Base-by-base conservation (phyloP, 2,329 filamentous ascomycete genomes). In the Emergomyces orientalis region DNA sequence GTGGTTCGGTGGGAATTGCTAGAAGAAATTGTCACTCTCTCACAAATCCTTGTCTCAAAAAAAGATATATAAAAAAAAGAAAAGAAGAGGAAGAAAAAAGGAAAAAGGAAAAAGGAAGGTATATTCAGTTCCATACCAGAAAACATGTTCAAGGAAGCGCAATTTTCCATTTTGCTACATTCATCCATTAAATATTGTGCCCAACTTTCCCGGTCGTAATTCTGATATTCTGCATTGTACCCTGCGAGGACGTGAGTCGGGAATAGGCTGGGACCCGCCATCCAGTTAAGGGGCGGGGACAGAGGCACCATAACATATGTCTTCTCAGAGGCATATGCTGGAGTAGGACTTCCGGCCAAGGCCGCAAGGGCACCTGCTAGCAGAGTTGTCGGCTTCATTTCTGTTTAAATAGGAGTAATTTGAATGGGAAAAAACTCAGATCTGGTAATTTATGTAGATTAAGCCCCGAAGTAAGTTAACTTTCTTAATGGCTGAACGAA, bases 161-260 rank as follows among this genome's bases (percentile, higher is more conserved):
- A 32, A 32, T 32, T 3, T 37, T 37, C 32, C 32, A 3, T 7
- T 8, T 37, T 2, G 49, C 7, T 19, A 30, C 25, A 30, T 47
- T 22, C 2, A 3, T 19, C 3, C 32, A 32, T 6, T 25, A 8
- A n/a, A 49, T 9, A 25, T 25, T 1, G 1, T 49, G 13, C 3
- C 43, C 19, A 22, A 6, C 0, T 7, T 14, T 1, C 1, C 22
- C 3, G 22, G 11, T 0, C 3, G 4, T 6, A 27, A 2, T 6
- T 2, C 3, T 3, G 1, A 17, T 30, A 32, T 13, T 30, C 8
- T n/a, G 0, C 17, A 54, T 32, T 14, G 11, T 11, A 34, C 30
- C 27, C 49, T n/a, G 13, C 27, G 25, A 30, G 4, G 30, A 54
- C 27, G 17, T 27, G 27, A n/a, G 0, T 11, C 5, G 49, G 49